phyloP scores from a whole-genome alignment of 2,329 filamentous ascomycete genomes.

The Diaporthe ampelina region DNA sequence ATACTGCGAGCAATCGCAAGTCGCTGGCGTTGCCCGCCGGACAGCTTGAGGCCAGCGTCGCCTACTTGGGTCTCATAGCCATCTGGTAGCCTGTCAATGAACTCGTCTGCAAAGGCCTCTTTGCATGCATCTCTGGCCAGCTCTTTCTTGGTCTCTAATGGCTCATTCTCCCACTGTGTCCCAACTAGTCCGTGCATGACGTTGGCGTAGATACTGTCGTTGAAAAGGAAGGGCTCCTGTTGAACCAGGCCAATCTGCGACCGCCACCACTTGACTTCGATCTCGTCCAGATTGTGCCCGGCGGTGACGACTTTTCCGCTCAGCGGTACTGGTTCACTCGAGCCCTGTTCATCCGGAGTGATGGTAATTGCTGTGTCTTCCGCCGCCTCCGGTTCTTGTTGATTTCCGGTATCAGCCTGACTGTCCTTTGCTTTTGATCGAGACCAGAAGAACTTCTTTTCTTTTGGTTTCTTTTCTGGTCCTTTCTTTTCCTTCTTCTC shows the following conservation, averaged over 20 bases:
- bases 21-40: conserved; percentile 73
- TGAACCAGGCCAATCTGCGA: conserved; percentile 60
- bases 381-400: conserved; percentile 45
- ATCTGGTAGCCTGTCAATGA: conserved; percentile 74
- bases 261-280: conserved; percentile 73
- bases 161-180: conserved; percentile 54
- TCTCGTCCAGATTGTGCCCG: conserved; percentile 65
- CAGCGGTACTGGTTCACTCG: conserved; percentile 56
- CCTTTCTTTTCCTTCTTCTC: conserved; percentile 56
- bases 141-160: conserved; percentile 60
- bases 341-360: conserved; percentile 47
- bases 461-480: conserved; percentile 48
- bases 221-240: conserved; percentile 61
- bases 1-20: conserved; percentile 74
- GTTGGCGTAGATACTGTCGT: conserved; percentile 66
- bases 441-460: conserved; percentile 44
- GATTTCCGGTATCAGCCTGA: conserved; percentile 44
- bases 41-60: conserved; percentile 81
- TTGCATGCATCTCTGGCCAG: conserved; percentile 75
- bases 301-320: conserved; percentile 36
- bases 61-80: conserved; percentile 82
- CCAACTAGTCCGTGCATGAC: conserved; percentile 64
- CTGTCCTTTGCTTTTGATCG: conserved; percentile 42
- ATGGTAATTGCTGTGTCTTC: background rate
- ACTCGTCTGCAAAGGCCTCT: conserved; percentile 79